Conservation (phyloP, 768 basidiomycete genomes). For the Amanita subjunquillea region DNA sequence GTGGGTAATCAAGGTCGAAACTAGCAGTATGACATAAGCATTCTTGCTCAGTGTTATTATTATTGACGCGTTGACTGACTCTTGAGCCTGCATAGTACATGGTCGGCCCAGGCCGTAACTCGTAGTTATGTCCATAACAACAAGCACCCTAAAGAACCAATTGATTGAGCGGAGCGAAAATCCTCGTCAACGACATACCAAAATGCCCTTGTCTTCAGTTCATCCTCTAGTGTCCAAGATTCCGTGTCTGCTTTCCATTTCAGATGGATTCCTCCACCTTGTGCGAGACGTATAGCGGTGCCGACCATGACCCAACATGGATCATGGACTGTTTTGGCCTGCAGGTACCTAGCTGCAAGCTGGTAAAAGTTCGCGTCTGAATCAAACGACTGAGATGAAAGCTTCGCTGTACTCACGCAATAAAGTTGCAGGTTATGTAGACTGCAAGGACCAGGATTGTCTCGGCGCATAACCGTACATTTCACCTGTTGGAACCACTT, state of each 20-base stretch:
- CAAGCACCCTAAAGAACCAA: slow-evolving; percentile 32
- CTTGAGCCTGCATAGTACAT: slow-evolving; percentile 70
- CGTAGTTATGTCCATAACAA: slow-evolving; percentile 39
- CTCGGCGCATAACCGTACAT: slow-evolving; percentile 36
- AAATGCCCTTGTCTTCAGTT: slow-evolving; percentile 67
- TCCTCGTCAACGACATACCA: slow-evolving; percentile 28
- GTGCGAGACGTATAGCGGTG: slow-evolving; percentile 61
- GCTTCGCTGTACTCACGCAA: slow-evolving; percentile 25
- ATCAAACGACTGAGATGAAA: background rate
- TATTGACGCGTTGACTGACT: slow-evolving; percentile 30
- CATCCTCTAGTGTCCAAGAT: slow-evolving; percentile 43
- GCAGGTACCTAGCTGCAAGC: slow-evolving; percentile 42
- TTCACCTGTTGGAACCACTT: slow-evolving; percentile 61
- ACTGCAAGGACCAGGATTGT: slow-evolving; percentile 48
- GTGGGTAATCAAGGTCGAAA: slow-evolving; percentile 62
- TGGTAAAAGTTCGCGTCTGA: slow-evolving; percentile 12
- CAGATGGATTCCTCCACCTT: slow-evolving; percentile 68
- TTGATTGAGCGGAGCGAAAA: background rate
- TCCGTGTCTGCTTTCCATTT: slow-evolving; percentile 23
- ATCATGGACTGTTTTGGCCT: slow-evolving; percentile 48
- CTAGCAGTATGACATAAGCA: slow-evolving; percentile 22
- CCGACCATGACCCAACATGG: slow-evolving; percentile 62
- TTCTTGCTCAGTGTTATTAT: background rate
- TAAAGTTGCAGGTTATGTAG: slow-evolving; percentile 71
- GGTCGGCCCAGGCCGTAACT: slow-evolving; percentile 58